Conservation (phyloP, 805 yeast genomes). For the Teunomyces lycoperdinae region DNA sequence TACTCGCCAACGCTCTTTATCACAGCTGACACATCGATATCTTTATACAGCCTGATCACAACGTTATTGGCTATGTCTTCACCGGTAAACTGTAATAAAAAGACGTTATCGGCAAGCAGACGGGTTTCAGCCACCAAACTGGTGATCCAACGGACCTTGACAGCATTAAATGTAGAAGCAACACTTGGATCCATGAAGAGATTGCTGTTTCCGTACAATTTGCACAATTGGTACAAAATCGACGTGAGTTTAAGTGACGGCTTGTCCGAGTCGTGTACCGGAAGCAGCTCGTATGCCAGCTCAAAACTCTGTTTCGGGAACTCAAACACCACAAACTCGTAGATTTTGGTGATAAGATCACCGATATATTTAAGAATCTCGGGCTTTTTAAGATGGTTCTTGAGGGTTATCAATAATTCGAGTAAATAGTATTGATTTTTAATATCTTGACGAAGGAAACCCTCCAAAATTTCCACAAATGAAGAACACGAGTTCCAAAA, state of each 20-base stretch:
- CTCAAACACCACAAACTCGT: not conserved
- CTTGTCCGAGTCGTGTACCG: not conserved
- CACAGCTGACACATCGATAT: not conserved
- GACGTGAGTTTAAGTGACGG: constrained; percentile 1
- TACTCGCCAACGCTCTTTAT: constrained; percentile 16
- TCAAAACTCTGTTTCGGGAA: not conserved
- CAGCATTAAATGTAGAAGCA: constrained; percentile 15
- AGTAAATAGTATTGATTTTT: constrained; percentile 13
- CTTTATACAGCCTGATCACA: not conserved
- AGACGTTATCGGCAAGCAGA: constrained; percentile 21
- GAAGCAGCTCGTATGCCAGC: not conserved
- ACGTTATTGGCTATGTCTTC: not conserved
- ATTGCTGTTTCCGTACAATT: constrained; percentile 7
- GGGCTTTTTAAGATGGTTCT: constrained; percentile 3
- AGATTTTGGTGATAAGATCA: not conserved
- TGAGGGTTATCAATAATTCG: constrained; percentile 9
- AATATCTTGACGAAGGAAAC: not conserved
- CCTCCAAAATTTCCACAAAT: not conserved
- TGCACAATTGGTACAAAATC: not conserved
- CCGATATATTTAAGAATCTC: not conserved
- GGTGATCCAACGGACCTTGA: constrained; percentile 32
- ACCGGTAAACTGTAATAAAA: constrained; percentile 17
- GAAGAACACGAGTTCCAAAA: constrained; percentile 10
- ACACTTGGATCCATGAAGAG: constrained; percentile 21
- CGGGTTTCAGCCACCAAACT: constrained; percentile 3